These are phyloP conservation scores for Exophiala mesophila DNA, from an alignment of 2,329 filamentous ascomycete species.

Conservation along the genomic window DNA sequence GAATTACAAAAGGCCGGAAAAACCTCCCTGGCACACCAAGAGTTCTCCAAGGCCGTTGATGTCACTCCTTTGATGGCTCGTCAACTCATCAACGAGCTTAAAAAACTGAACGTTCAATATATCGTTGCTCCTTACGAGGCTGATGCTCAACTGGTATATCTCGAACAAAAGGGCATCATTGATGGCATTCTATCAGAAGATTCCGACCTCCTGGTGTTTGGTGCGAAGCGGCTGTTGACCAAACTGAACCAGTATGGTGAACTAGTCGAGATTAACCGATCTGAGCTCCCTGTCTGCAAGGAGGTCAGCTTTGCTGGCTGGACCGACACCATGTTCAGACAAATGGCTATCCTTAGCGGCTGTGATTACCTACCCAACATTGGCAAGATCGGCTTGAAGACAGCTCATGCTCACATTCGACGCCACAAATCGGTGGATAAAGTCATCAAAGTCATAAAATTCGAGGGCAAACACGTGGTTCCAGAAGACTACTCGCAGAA, in stretches of 20 bases:
- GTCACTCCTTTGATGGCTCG: slow-evolving; percentile 95
- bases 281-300: slow-evolving; percentile 80
- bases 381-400: slow-evolving; percentile 83
- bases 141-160: slow-evolving; percentile 91
- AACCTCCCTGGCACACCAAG: slow-evolving; percentile 69
- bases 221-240: slow-evolving; percentile 81
- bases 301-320: slow-evolving; percentile 87
- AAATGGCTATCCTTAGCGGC: slow-evolving; percentile 93
- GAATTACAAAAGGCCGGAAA: slow-evolving; percentile 80
- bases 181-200: slow-evolving; percentile 91
- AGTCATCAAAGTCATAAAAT: slow-evolving; percentile 74
- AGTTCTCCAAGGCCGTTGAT: slow-evolving; percentile 93
- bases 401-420: slow-evolving; percentile 81
- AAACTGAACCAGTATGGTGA: slow-evolving; percentile 93
- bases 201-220: slow-evolving; percentile 92
- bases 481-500: slow-evolving; percentile 74
- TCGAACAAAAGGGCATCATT: slow-evolving; percentile 80
- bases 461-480: slow-evolving; percentile 79
- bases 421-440: slow-evolving; percentile 86
- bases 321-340: slow-evolving; percentile 84
- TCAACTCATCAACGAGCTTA: slow-evolving; percentile 84
- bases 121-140: slow-evolving; percentile 96
- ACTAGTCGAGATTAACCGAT: slow-evolving; percentile 84
- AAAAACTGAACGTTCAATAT: slow-evolving; percentile 72
- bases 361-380: slow-evolving; percentile 93